Conservation (phyloP, 2,329 filamentous ascomycete species). For the Emericellopsis atlantica region DNA sequence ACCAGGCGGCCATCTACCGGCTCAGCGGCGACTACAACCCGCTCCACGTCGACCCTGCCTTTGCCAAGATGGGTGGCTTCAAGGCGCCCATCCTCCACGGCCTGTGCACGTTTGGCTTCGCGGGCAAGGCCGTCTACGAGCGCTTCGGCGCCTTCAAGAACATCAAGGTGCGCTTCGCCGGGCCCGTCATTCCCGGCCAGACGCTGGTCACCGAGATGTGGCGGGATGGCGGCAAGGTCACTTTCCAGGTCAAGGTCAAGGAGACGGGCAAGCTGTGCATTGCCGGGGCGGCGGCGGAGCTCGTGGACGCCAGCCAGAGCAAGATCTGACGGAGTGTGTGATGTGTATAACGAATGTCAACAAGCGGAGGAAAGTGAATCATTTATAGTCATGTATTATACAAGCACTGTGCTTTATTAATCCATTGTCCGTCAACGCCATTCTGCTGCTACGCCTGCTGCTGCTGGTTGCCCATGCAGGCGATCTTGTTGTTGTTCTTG, state of each 20-base stretch:
- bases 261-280: slow-evolving; percentile 89
- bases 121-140: slow-evolving; percentile 80
- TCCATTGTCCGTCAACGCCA: too few species aligned
- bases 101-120: slow-evolving; percentile 88
- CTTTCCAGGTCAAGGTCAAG: slow-evolving; percentile 82
- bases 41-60: slow-evolving; percentile 86
- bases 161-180: slow-evolving; percentile 86
- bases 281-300: slow-evolving; percentile 66
- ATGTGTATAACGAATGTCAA: neutral
- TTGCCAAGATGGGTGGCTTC: slow-evolving; percentile 93
- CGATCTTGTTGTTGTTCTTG: too few species aligned
- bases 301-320: slow-evolving; percentile 28
- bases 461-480: too few species aligned
- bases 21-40: slow-evolving; percentile 93
- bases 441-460: too few species aligned
- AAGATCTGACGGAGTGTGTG: slow-evolving; percentile 13
- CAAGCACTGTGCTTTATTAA: too few species aligned
- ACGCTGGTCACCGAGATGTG: slow-evolving; percentile 92
- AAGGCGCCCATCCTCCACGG: slow-evolving; percentile 89
- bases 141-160: slow-evolving; percentile 76
- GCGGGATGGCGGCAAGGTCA: slow-evolving; percentile 67
- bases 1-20: slow-evolving; percentile 89
- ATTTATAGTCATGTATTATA: neutral
- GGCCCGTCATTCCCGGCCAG: slow-evolving; percentile 74
- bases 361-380: neutral